Percentiles rank a stretch among this genome's conserved stretches.
Evolutionary conservation across 2,329 filamentous ascomycete genomes (phyloP).

Genomic region (Colletotrichum acutatum): DNA sequence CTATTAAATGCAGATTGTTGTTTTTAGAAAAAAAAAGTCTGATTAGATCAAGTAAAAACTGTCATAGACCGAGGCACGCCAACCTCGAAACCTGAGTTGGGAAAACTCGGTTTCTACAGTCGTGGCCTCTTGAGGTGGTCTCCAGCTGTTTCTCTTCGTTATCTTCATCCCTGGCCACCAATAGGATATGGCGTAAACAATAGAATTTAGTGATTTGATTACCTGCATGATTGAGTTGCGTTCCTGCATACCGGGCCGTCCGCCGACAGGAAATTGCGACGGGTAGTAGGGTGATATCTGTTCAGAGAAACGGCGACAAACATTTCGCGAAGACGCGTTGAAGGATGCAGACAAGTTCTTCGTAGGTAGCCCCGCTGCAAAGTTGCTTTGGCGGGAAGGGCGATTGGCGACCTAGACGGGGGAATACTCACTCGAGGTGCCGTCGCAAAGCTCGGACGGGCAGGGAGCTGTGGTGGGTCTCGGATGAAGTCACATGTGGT

Average conservation of each 20-base stretch:
- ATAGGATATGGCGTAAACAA: slow-evolving; percentile 25
- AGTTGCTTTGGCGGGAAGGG: slow-evolving; percentile 1
- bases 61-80: slow-evolving; percentile 51
- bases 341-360: slow-evolving; percentile 31
- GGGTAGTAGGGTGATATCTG: neutral
- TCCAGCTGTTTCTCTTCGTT: slow-evolving; percentile 47
- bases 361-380: neutral
- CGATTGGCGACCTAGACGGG: neutral
- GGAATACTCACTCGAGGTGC: neutral
- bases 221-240: slow-evolving; percentile 30
- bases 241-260: slow-evolving; percentile 29
- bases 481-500: slow-evolving; percentile 13
- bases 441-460: slow-evolving; percentile 13
- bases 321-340: slow-evolving; percentile 27
- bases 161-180: slow-evolving; percentile 52
- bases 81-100: slow-evolving; percentile 59
- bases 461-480: slow-evolving; percentile 25
- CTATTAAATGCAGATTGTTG: neutral
- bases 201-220: slow-evolving; percentile 30
- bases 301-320: slow-evolving; percentile 9
- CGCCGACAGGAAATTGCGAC: slow-evolving; percentile 7
- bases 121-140: slow-evolving; percentile 38
- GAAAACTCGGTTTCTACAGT: slow-evolving; percentile 60
- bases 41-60: slow-evolving; percentile 74
- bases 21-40: slow-evolving; percentile 51